Evolutionary conservation across 2,329 filamentous ascomycete genomes (phyloP).

Genomic region (Stachybotrys elegans): DNA sequence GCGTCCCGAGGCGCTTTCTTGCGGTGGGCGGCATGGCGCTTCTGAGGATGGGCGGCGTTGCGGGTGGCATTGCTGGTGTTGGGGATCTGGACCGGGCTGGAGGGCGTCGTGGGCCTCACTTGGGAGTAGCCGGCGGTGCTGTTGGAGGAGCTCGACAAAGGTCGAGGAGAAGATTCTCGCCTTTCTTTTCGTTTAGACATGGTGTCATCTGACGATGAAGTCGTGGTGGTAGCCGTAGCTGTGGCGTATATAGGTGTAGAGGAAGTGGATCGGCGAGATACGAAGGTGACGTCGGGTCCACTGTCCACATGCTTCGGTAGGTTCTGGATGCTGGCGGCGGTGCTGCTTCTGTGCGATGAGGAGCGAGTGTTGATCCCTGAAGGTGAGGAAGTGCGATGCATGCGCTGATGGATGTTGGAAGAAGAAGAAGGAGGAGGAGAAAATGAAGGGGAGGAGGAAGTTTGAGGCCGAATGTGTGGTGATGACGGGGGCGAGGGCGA

Average conservation of each 20-base stretch:
- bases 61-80: conserved; percentile 29
- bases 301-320: conserved; percentile 25
- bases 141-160: conserved; percentile 21
- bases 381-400: not conserved
- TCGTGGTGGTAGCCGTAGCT: conserved; percentile 10
- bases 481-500: conserved; percentile 6
- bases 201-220: conserved; percentile 20
- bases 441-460: conserved; percentile 8
- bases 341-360: not conserved
- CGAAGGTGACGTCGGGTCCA: conserved; percentile 15
- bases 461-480: too few relatives aligned
- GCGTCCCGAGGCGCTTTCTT: conserved; percentile 31
- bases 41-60: conserved; percentile 28
- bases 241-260: conserved; percentile 4
- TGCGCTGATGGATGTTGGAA: conserved; percentile 4
- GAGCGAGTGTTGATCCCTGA: not conserved
- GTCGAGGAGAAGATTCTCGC: conserved; percentile 20
- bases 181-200: conserved; percentile 30
- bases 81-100: conserved; percentile 53
- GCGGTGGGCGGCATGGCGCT: conserved; percentile 32
- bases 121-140: conserved; percentile 20
- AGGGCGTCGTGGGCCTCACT: conserved; percentile 27
- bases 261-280: conserved; percentile 9
- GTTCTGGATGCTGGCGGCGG: conserved; percentile 8
- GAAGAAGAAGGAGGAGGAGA: conserved; percentile 11